phyloP scores from a whole-genome alignment of 176 grass and related monocot genomes.

The Avena eriantha region DNA sequence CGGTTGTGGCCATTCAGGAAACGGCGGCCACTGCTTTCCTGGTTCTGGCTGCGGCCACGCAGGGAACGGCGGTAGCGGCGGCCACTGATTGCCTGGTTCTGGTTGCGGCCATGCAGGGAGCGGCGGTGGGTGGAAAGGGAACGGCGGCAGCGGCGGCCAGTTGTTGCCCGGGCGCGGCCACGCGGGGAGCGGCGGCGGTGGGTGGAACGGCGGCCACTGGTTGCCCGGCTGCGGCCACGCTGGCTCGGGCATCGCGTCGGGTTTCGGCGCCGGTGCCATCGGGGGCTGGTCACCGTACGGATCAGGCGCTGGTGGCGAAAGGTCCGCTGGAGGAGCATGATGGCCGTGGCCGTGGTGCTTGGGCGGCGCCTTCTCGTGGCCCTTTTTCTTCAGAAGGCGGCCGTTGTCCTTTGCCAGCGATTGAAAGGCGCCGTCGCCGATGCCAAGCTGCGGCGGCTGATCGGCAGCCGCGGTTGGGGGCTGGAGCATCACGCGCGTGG shows the following conservation, averaged over 20 bases:
- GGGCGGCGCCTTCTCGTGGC: conserved; percentile 33
- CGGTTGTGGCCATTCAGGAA: conserved; percentile 7
- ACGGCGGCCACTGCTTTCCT: conserved; percentile 26
- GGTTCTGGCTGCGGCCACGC: conserved; percentile 37
- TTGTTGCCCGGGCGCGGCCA: conserved; percentile 3
- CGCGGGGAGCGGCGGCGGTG: not conserved
- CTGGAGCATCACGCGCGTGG: conserved; percentile 3
- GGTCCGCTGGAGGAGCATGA: conserved; percentile 27
- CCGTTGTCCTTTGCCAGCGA: not conserved
- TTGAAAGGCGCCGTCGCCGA: not conserved
- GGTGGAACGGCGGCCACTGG: conserved; percentile 23
- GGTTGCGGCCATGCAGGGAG: conserved; percentile 33
- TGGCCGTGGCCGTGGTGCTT: conserved; percentile 40
- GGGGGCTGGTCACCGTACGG: conserved; percentile 10
- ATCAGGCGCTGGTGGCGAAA: conserved; percentile 35
- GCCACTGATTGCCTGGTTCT: conserved; percentile 33
- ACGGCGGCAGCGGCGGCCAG: conserved; percentile 35
- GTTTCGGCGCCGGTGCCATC: not conserved
- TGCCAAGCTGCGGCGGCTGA: not conserved
- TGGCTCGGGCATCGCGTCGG: not conserved
- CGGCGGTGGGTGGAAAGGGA: conserved; percentile 36
- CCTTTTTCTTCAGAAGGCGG: conserved; percentile 10
- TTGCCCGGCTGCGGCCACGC: conserved; percentile 12
- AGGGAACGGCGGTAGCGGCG: conserved; percentile 25
- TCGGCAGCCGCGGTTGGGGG: not conserved